Evolutionary conservation across 2,329 filamentous ascomycete genomes (phyloP).

Genomic region (Curvularia lunata): DNA sequence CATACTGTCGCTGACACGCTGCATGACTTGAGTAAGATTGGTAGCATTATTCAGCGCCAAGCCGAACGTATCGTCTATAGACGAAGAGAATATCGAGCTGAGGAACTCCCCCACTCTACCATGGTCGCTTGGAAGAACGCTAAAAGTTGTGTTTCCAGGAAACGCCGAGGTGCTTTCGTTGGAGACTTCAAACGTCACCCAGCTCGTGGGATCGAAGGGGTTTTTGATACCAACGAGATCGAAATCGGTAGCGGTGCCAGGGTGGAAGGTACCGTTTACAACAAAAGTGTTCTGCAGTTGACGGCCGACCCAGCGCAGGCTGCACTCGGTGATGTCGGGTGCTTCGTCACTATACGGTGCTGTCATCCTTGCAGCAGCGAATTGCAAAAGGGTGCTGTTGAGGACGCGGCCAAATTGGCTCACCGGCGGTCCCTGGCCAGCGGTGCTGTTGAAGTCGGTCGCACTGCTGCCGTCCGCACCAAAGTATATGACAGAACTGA

Average conservation of each 20-base stretch:
- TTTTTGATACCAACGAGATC: neutral
- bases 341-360: neutral
- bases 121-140: neutral
- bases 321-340: neutral
- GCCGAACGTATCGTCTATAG: neutral
- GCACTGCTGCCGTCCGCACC: neutral
- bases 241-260: neutral
- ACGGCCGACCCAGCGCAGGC: slow-evolving; percentile 4
- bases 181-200: neutral
- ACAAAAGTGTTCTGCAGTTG: neutral
- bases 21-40: neutral
- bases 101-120: neutral
- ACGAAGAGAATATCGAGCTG: neutral
- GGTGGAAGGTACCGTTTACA: slow-evolving; percentile 6
- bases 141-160: slow-evolving; percentile 1
- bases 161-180: neutral
- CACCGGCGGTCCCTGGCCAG: neutral
- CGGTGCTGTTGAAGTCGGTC: slow-evolving; percentile 2
- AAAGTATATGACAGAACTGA: neutral
- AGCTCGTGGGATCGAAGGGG: neutral
- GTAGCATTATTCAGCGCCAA: neutral
- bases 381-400: neutral
- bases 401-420: neutral
- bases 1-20: neutral
- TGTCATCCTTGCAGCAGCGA: neutral